phyloP scores from a whole-genome alignment of 129 eudicot genomes.

The Flaveria linearis region DNA sequence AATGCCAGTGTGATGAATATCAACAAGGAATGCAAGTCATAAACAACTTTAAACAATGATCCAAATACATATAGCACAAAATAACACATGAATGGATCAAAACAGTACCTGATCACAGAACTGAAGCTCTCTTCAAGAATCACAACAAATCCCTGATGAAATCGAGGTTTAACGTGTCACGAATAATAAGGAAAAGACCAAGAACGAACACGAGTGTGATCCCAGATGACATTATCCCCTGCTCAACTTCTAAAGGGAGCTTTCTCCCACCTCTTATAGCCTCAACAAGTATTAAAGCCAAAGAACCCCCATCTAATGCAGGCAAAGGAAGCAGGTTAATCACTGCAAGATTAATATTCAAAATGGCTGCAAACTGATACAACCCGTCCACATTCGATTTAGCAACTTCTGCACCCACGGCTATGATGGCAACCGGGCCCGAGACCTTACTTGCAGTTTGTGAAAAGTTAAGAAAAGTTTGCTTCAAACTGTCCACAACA shows the following conservation, averaged over 20 bases:
- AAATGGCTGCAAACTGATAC: slow-evolving; percentile 86
- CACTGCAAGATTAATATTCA: slow-evolving; percentile 90
- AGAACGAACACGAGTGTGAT: slow-evolving; percentile 66
- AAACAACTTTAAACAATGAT: slow-evolving; percentile 13
- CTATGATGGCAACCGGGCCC: slow-evolving; percentile 92
- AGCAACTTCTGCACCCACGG: slow-evolving; percentile 96
- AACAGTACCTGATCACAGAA: slow-evolving; percentile 23
- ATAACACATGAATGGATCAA: slow-evolving; percentile 22
- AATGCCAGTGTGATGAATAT: slow-evolving; percentile 16
- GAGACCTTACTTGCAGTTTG: slow-evolving; percentile 84
- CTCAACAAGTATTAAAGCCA: slow-evolving; percentile 63
- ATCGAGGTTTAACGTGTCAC: slow-evolving; percentile 86
- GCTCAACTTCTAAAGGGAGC: slow-evolving; percentile 78
- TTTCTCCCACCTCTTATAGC: slow-evolving; percentile 39
- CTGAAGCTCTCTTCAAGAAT: background rate
- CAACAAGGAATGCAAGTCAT: slow-evolving; percentile 20
- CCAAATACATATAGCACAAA: slow-evolving; percentile 34
- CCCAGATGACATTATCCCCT: slow-evolving; percentile 92
- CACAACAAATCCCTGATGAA: slow-evolving; percentile 74
- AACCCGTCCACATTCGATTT: slow-evolving; percentile 73
- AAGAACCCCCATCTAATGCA: slow-evolving; percentile 85
- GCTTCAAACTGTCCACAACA: slow-evolving; percentile 81
- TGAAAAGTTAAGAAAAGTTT: slow-evolving; percentile 74
- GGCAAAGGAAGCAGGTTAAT: slow-evolving; percentile 91
- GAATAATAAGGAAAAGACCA: slow-evolving; percentile 71